phyloP scores from a whole-genome alignment of 129 eudicot species.

The Silybum marianum region DNA sequence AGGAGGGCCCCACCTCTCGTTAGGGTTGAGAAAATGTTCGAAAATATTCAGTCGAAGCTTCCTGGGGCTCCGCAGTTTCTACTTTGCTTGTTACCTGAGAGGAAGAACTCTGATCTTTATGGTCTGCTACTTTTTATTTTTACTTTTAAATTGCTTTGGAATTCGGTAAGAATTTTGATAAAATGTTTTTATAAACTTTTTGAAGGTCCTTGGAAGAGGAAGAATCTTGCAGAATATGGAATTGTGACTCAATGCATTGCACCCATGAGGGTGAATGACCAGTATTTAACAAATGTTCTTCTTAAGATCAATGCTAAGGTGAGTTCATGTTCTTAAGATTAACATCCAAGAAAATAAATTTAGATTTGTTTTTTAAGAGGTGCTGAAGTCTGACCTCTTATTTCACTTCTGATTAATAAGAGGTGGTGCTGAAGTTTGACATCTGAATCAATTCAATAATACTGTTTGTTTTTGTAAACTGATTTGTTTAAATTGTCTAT shows the following conservation, averaged over 20 bases:
- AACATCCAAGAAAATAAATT: neutral
- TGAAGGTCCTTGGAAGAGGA: conserved; percentile 91
- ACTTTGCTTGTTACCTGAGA: conserved; percentile 75
- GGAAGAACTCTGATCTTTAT: conserved; percentile 72
- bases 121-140: conserved; percentile 33
- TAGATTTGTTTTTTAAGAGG: neutral
- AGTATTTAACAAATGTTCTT: conserved; percentile 72
- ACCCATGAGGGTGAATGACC: conserved; percentile 72
- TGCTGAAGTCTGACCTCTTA: too few relatives aligned
- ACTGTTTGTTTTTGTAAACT: too few relatives aligned
- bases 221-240: conserved; percentile 73
- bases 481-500: too few relatives aligned
- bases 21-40: conserved; percentile 86
- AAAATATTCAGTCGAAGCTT: conserved; percentile 54
- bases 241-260: conserved; percentile 86
- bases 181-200: neutral
- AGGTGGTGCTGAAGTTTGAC: too few relatives aligned
- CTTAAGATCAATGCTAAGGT: conserved; percentile 88
- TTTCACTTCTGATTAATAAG: too few relatives aligned
- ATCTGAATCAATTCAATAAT: too few relatives aligned
- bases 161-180: neutral
- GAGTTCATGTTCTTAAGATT: neutral
- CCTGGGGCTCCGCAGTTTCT: conserved; percentile 80
- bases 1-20: conserved; percentile 84
- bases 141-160: neutral